Percentiles rank a stretch among this genome's conserved stretches.
These are phyloP conservation scores for Typha latifolia DNA, from an alignment of 176 grass and related monocot genomes.

Conservation along the genomic window DNA sequence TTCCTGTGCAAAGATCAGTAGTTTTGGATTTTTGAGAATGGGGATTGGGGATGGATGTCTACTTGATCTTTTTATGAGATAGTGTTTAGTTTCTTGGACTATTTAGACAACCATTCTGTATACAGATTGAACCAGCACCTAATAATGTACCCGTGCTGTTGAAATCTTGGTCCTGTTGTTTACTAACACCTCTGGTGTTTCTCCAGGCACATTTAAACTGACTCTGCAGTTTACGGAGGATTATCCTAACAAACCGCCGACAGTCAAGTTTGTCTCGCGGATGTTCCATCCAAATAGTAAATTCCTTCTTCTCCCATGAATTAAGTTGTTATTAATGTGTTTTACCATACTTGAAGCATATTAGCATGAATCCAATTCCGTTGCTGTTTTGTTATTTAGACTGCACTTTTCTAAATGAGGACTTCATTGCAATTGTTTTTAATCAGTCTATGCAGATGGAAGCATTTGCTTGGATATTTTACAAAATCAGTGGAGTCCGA, in stretches of 20 bases:
- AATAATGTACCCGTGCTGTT: neutral
- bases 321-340: neutral
- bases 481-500: slow-evolving; percentile 98
- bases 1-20: neutral
- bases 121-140: too few species aligned
- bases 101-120: neutral
- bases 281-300: slow-evolving; percentile 99
- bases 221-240: slow-evolving; percentile 88
- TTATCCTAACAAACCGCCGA: slow-evolving; percentile 98
- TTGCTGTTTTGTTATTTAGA: neutral
- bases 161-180: slow-evolving; percentile 5
- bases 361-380: neutral
- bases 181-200: slow-evolving; percentile 14
- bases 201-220: slow-evolving; percentile 93
- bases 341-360: neutral
- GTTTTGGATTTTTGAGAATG: neutral
- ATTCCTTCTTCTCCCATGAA: slow-evolving; percentile 1
- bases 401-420: neutral
- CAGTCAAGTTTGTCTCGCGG: slow-evolving; percentile 88
- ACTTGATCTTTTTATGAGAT: neutral
- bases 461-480: slow-evolving; percentile 99
- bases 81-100: neutral
- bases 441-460: slow-evolving; percentile 95
- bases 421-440: slow-evolving; percentile 17
- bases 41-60: neutral